Evolutionary conservation across 495 filamentous ascomycete species (phyloP), one percentile per base, ranked within the genome.

Genomic region (Massariosphaeria phaeospora): DNA sequence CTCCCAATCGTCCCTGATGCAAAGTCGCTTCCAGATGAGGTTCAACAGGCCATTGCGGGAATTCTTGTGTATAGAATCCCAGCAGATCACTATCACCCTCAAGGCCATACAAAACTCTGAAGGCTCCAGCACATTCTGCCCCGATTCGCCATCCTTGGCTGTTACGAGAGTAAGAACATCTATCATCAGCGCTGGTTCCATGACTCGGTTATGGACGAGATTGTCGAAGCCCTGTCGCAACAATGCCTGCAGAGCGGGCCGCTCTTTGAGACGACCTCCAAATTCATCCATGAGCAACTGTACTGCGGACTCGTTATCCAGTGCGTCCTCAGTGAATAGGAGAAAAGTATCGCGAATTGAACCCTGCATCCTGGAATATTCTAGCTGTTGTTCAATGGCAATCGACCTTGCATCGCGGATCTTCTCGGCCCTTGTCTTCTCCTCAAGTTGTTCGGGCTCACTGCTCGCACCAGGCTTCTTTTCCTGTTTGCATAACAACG

Each of bases 11-110:
- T 95, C 88, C 39, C 79, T 78, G 46, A 89, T 77, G 55, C 83
- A 81, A 62, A 86, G 87, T 31, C 90, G 81, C 58, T 89, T 81
- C 89, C 90, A 96, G 48, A 95, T 84, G 24, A 91, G 75, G 30
- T 80, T 82, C 59, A 84, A 79, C 35, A 82, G 70, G 41, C 76
- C 69, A 27, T 81, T 73, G 33, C 74, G 67, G 29, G 78, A 77
- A 1, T 76, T 77, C n/a, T 68, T 61, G 38, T 76, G 68, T 35
- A 62, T 68, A 12, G 75, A 71, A 21, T 73, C 70, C 56, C 76
- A 73, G 18, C 75, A 75, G 35, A 78, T 72, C 44, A 75, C 75
- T 7, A 91, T 76, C 1, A 84, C 82, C 34, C 79, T 75, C 40
- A 95, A 72, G 34, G 90, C 89, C 24, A 84, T 67, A 64, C 80